Percentiles rank a stretch among this genome's conserved stretches.
Evolutionary conservation across 148 eudicot species (phyloP).

Genomic region (Fagopyrum tataricum): DNA sequence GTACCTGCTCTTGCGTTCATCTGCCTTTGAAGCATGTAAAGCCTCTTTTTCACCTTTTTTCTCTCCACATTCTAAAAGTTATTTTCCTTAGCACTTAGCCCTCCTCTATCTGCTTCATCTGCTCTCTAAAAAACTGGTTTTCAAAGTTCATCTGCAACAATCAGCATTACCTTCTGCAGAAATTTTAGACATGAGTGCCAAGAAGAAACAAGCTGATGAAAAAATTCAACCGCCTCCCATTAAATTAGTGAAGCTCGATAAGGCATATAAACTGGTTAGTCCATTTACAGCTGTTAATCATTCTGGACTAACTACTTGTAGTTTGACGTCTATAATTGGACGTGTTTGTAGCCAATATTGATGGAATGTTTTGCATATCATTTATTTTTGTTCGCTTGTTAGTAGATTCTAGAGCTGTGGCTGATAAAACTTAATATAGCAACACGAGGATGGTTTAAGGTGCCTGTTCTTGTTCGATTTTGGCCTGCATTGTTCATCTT

Average conservation of each 20-base stretch:
- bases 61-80: conserved; percentile 17
- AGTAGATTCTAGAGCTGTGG: background rate
- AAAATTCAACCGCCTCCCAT: conserved; percentile 9
- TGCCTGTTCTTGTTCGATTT: background rate
- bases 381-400: background rate
- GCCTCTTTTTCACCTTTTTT: conserved; percentile 32
- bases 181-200: conserved; percentile 2
- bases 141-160: conserved; percentile 14
- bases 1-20: conserved; percentile 41
- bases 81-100: background rate
- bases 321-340: background rate
- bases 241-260: conserved; percentile 14
- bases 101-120: background rate
- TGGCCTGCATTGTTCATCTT: conserved; percentile 2
- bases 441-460: background rate
- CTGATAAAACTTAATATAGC: background rate
- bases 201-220: conserved; percentile 7
- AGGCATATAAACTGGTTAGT: conserved; percentile 15
- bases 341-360: background rate
- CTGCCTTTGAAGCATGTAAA: conserved; percentile 21
- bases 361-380: background rate
- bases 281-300: background rate
- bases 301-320: background rate
- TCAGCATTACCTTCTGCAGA: background rate
- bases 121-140: conserved; percentile 1